Evolutionary conservation across 148 eudicot species (phyloP).

Genomic region (Bassia scoparia): DNA sequence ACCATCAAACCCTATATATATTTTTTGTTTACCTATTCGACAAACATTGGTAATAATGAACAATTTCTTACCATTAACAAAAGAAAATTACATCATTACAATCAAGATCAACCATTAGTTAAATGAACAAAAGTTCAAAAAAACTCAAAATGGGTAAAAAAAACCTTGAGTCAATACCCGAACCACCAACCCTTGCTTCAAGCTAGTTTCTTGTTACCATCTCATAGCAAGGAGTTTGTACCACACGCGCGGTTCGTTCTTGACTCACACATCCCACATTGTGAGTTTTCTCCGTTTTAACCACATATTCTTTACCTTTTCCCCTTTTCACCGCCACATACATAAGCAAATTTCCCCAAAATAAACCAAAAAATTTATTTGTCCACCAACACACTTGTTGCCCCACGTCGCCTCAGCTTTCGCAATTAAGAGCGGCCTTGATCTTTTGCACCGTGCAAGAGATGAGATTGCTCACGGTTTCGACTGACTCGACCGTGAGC

Average conservation of each 20-base stretch:
- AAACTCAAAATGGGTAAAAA: conserved; percentile 24
- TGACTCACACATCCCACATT: conserved; percentile 72
- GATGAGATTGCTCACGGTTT: conserved; percentile 79
- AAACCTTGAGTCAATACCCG: conserved; percentile 92
- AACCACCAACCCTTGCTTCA: conserved; percentile 69
- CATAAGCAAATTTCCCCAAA: neutral
- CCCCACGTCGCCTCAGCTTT: conserved; percentile 34
- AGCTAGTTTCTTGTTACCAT: neutral
- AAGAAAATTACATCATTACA: conserved; percentile 25
- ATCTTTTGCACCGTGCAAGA: conserved; percentile 90
- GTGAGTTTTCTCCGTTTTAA: conserved; percentile 12
- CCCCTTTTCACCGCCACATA: neutral
- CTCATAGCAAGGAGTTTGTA: conserved; percentile 31
- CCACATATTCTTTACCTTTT: neutral
- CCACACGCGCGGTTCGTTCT: conserved; percentile 86
- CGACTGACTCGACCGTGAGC: conserved; percentile 89
- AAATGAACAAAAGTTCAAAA: conserved; percentile 8
- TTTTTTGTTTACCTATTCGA: neutral
- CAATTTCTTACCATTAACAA: conserved; percentile 14
- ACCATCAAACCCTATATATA: neutral
- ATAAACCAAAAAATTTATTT: conserved; percentile 14
- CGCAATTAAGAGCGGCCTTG: conserved; percentile 69
- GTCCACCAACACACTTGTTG: conserved; percentile 12
- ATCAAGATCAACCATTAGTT: neutral
- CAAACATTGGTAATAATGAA: conserved; percentile 9